Evolutionary conservation across 2,329 filamentous ascomycete species (phyloP).

Genomic region (Nakataea oryzae): DNA sequence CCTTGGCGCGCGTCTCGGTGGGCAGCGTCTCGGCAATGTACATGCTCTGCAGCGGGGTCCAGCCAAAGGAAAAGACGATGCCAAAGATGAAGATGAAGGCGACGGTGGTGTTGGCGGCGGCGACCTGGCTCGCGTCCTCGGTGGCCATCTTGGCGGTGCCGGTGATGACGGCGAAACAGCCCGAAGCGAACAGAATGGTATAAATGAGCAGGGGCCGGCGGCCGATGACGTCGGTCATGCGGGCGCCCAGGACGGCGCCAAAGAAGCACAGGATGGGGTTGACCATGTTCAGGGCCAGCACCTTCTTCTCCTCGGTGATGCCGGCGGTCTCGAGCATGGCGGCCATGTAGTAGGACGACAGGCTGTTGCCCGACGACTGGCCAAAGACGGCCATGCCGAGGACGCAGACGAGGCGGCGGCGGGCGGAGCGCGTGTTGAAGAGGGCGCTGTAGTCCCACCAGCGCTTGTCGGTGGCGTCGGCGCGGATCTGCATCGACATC

Average conservation of each 20-base stretch:
- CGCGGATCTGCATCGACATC: constrained; percentile 20
- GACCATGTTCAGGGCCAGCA: constrained; percentile 39
- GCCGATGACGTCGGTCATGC: constrained; percentile 45
- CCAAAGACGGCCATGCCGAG: constrained; percentile 29
- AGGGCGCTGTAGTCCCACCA: constrained; percentile 35
- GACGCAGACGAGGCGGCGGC: constrained; percentile 29
- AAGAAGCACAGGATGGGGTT: constrained; percentile 42
- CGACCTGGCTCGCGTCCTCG: constrained; percentile 20
- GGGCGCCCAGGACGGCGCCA: constrained; percentile 40
- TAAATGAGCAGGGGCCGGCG: constrained; percentile 42
- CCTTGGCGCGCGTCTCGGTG: constrained; percentile 32
- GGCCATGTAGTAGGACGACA: constrained; percentile 35
- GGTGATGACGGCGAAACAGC: constrained; percentile 37
- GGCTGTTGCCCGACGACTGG: constrained; percentile 29
- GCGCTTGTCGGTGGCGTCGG: constrained; percentile 29
- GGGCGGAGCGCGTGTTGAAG: constrained; percentile 24
- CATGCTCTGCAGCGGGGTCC: constrained; percentile 37
- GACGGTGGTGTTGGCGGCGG: constrained; percentile 28
- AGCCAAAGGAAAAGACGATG: constrained; percentile 38
- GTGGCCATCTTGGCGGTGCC: constrained; percentile 33
- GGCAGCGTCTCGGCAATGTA: constrained; percentile 35
- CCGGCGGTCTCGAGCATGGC: constrained; percentile 40
- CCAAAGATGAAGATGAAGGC: constrained; percentile 44
- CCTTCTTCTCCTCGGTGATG: constrained; percentile 33
- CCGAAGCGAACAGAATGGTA: constrained; percentile 31